Conservation (phyloP, 169 alveolate genomes). For the Cryptosporidium xiaoi region DNA sequence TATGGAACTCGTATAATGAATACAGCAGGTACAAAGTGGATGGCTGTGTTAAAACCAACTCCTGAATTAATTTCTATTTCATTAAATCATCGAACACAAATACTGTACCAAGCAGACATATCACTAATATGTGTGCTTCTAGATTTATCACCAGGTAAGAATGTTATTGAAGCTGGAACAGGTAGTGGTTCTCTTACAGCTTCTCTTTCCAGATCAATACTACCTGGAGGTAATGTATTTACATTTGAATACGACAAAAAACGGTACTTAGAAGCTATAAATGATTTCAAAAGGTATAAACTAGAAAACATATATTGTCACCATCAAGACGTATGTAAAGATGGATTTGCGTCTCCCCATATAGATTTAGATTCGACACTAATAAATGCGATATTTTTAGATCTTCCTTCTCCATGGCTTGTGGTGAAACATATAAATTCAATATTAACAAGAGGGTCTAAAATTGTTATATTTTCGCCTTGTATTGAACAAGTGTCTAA, state of each 20-base stretch:
- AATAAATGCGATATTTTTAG: constrained; percentile 87
- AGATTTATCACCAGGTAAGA: constrained; percentile 88
- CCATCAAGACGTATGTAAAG: constrained; percentile 84
- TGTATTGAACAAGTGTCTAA: constrained; percentile 90
- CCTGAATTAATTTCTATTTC: constrained; percentile 84
- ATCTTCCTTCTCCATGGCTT: constrained; percentile 93
- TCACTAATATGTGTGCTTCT: constrained; percentile 86
- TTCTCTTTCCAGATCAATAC: constrained; percentile 84
- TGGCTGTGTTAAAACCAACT: constrained; percentile 78
- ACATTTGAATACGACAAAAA: constrained; percentile 90
- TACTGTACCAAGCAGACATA: constrained; percentile 90
- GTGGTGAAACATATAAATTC: constrained; percentile 83
- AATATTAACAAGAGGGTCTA: constrained; percentile 82
- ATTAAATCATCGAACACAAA: constrained; percentile 87
- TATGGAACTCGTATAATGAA: constrained; percentile 80
- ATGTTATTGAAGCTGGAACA: constrained; percentile 90
- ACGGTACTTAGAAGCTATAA: constrained; percentile 83
- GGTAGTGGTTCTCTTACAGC: constrained; percentile 92
- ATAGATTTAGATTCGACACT: constrained; percentile 75
- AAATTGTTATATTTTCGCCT: constrained; percentile 88
- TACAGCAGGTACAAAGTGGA: constrained; percentile 75
- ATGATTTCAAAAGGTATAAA: constrained; percentile 76
- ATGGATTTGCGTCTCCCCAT: constrained; percentile 77
- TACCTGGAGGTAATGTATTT: constrained; percentile 87
- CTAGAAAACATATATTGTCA: constrained; percentile 70